phyloP scores from a whole-genome alignment of 805 yeast species.

The Metschnikowia dekortorum region DNA sequence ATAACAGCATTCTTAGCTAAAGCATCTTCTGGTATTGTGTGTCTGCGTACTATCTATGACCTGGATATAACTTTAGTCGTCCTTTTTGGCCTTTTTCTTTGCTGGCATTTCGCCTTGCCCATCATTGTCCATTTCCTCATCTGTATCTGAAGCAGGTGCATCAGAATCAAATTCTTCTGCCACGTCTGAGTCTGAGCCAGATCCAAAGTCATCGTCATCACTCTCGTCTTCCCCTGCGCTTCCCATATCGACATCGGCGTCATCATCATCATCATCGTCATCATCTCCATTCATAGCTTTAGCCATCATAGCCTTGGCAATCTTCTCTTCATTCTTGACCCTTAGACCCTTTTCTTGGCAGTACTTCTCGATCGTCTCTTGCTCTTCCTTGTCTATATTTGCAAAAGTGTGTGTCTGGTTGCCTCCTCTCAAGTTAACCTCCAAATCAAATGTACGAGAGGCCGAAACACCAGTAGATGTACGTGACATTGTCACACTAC shows the following conservation, averaged over 20 bases:
- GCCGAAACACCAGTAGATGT: constrained; percentile 72
- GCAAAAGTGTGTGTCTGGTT: constrained; percentile 75
- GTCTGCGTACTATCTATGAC: background rate
- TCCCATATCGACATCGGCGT: constrained; percentile 47
- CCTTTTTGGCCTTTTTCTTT: constrained; percentile 25
- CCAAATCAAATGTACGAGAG: constrained; percentile 90
- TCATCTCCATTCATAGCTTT: constrained; percentile 64
- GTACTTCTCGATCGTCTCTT: constrained; percentile 68
- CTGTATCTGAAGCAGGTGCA: constrained; percentile 34
- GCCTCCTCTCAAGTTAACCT: constrained; percentile 63
- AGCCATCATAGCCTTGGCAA: constrained; percentile 76
- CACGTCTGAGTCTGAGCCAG: constrained; percentile 59
- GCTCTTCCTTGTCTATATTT: constrained; percentile 87
- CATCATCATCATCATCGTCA: constrained; percentile 49
- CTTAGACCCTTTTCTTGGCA: constrained; percentile 72
- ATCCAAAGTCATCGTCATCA: constrained; percentile 81
- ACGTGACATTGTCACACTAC: constrained; percentile 77
- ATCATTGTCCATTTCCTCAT: constrained; percentile 17
- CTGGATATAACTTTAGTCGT: background rate
- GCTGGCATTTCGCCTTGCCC: constrained; percentile 29
- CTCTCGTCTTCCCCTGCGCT: constrained; percentile 81
- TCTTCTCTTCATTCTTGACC: constrained; percentile 84
- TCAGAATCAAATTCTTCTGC: constrained; percentile 85
- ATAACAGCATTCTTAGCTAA: background rate
- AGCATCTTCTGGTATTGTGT: background rate